Conservation (phyloP, 768 basidiomycete genomes). For the Amanita rimosa region DNA sequence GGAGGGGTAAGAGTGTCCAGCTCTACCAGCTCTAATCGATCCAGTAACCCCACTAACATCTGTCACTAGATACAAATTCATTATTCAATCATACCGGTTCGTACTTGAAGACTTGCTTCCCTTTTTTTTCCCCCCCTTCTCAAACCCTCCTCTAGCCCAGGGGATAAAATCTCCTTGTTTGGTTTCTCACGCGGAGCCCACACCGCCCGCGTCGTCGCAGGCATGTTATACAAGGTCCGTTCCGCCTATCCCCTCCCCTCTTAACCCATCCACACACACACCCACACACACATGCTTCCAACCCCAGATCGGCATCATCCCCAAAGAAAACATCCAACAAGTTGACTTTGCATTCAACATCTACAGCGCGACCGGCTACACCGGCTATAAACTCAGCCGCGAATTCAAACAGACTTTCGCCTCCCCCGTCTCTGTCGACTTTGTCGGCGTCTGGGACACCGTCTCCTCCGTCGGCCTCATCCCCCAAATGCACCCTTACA, state of each 20-base stretch:
- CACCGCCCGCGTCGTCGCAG: conserved; percentile 10
- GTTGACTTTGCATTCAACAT: conserved; percentile 8
- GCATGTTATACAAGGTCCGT: conserved; percentile 12
- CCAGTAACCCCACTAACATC: too few species aligned
- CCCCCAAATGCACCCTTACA: conserved; percentile 33
- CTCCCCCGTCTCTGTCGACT: conserved; percentile 30
- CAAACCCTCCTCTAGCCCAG: neutral
- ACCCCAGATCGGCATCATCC: conserved; percentile 11
- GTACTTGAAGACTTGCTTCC: neutral
- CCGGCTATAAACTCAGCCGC: conserved; percentile 13
- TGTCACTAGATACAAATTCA: conserved; percentile 2
- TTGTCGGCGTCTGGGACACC: conserved; percentile 48
- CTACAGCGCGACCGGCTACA: conserved; percentile 7
- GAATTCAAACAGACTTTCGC: conserved; percentile 34
- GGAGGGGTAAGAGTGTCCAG: neutral
- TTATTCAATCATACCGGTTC: conserved; percentile 3
- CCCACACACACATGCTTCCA: too few species aligned
- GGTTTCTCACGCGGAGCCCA: neutral
- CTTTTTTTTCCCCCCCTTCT: neutral
- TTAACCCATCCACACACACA: too few species aligned
- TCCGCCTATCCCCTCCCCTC: too few species aligned
- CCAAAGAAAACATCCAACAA: conserved; percentile 9
- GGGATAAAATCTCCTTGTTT: neutral
- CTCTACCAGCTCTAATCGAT: too few species aligned
- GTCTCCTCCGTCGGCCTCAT: conserved; percentile 41